Conservation (phyloP, 495 filamentous ascomycete species). For the Aspergillus panamensis region DNA sequence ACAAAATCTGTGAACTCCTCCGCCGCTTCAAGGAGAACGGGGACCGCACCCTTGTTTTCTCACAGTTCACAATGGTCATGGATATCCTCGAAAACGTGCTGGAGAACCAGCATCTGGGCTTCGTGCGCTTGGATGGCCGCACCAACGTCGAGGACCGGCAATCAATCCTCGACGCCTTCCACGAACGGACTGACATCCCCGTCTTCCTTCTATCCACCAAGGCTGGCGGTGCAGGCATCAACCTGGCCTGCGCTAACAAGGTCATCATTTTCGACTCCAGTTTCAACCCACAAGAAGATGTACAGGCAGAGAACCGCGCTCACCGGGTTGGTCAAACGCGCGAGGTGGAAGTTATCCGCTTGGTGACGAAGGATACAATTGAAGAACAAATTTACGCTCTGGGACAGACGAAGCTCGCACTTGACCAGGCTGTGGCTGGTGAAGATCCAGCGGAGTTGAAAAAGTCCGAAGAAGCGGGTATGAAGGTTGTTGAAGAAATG, state of each 20-base stretch:
- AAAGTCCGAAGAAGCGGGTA: slow-evolving; percentile 54
- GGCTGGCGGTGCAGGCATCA: slow-evolving; percentile 92
- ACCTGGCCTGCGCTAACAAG: slow-evolving; percentile 91
- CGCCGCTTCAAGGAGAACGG: slow-evolving; percentile 71
- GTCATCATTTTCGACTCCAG: slow-evolving; percentile 94
- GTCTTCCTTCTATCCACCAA: slow-evolving; percentile 92
- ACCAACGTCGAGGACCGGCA: slow-evolving; percentile 82
- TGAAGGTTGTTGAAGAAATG: slow-evolving; percentile 65
- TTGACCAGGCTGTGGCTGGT: slow-evolving; percentile 79
- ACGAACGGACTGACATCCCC: slow-evolving; percentile 68
- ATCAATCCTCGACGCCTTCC: slow-evolving; percentile 77
- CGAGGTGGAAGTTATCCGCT: slow-evolving; percentile 79
- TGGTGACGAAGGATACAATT: slow-evolving; percentile 80
- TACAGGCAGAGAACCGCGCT: slow-evolving; percentile 94
- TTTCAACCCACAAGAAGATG: slow-evolving; percentile 95
- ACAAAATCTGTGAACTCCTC: slow-evolving; percentile 70
- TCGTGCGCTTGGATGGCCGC: slow-evolving; percentile 78
- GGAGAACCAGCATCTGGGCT: slow-evolving; percentile 66
- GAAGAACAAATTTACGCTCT: slow-evolving; percentile 90
- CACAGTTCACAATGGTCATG: slow-evolving; percentile 86
- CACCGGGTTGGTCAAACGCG: slow-evolving; percentile 89
- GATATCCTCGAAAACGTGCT: slow-evolving; percentile 84
- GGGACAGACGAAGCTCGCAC: slow-evolving; percentile 85
- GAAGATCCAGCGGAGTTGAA: slow-evolving; percentile 48
- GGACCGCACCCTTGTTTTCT: slow-evolving; percentile 85